Evolutionary conservation across 1,284 basidiomycete species (phyloP), one percentile per base, ranked within the genome.

Genomic region (Stygiomarasmius scandens): DNA sequence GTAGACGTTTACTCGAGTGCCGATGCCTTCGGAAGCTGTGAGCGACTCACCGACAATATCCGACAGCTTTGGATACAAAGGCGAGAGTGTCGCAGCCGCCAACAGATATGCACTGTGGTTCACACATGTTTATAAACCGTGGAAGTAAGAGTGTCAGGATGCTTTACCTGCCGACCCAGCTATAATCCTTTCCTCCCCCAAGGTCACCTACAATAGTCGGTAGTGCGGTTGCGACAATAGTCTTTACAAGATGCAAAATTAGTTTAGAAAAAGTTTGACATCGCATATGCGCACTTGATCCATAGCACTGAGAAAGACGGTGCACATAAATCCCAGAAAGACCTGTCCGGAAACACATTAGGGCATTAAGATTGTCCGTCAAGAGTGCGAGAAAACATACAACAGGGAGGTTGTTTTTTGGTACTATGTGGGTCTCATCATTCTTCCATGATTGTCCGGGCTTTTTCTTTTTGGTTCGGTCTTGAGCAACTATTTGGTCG

Each of bases 41-140:
- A 72, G 79, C 76, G n/a, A 77, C 50, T 22, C 20, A 61, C 66
- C 64, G 11, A 61, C 62, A 29, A 67, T 64, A 48, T 64, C 64
- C 49, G 59, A 55, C 2, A 92, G 68, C 63, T 93, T 93, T 5
- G 91, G 92, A 62, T 92, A 92, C 1, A 92, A 63, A 0, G 91
- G 89, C 0, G 85, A 79, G 12, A 90, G 74, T 2, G 85, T 82
- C n/a, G 85, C 84, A 1, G 86, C 82, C 2, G 86, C 81, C 22
- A 93, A 81, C 19, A 93, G 76, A 67, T 93, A 93, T 36, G 90
- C 84, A 63, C 89, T 89, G n/a, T n/a, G n/a, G n/a, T n/a, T n/a
- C n/a, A n/a, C n/a, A n/a, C n/a, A n/a, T n/a, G n/a, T n/a, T n/a
- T n/a, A n/a, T n/a, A n/a, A n/a, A n/a, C n/a, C n/a, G n/a, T n/a